Conservation (phyloP, 495 filamentous ascomycete species). For the Letharia lupina region DNA sequence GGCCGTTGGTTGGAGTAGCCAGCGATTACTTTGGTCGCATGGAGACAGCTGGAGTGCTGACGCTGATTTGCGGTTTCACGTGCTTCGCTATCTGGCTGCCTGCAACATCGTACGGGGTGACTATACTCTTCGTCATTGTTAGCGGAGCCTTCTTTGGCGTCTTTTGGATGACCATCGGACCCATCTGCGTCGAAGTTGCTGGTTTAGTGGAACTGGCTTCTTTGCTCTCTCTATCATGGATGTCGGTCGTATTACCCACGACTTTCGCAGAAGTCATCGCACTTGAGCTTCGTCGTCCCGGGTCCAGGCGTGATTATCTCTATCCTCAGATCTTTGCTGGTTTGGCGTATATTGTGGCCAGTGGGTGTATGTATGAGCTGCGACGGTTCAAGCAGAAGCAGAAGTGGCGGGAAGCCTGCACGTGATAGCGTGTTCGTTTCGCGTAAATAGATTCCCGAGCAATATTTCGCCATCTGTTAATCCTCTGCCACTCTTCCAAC, state of each 20-base stretch:
- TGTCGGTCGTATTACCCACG: conserved; percentile 52
- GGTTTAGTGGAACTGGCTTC: conserved; percentile 53
- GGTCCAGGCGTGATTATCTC: conserved; percentile 37
- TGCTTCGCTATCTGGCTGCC: conserved; percentile 62
- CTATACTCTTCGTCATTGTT: conserved; percentile 57
- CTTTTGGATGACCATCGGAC: conserved; percentile 46
- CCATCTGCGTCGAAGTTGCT: conserved; percentile 42
- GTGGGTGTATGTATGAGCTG: conserved; percentile 35
- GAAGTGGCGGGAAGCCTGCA: background rate
- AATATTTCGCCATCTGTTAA: too few relatives aligned
- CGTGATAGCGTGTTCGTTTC: background rate
- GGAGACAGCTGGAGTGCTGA: conserved; percentile 51
- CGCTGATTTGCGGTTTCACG: conserved; percentile 48
- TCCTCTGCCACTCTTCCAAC: too few relatives aligned
- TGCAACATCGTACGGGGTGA: conserved; percentile 46
- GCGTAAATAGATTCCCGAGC: background rate
- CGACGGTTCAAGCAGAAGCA: conserved; percentile 5
- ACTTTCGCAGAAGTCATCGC: conserved; percentile 63
- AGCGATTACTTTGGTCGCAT: conserved; percentile 58
- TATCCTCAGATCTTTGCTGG: conserved; percentile 57
- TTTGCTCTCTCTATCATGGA: conserved; percentile 55
- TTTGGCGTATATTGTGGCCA: conserved; percentile 49
- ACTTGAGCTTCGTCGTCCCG: conserved; percentile 46
- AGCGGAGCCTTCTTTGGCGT: conserved; percentile 54
- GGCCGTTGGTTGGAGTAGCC: conserved; percentile 58